A percentile compares a stretch with the other conserved stretches of the same genome.
Evolutionary conservation across 257 asterid species (phyloP).

Genomic region (Verbascum thapsus): DNA sequence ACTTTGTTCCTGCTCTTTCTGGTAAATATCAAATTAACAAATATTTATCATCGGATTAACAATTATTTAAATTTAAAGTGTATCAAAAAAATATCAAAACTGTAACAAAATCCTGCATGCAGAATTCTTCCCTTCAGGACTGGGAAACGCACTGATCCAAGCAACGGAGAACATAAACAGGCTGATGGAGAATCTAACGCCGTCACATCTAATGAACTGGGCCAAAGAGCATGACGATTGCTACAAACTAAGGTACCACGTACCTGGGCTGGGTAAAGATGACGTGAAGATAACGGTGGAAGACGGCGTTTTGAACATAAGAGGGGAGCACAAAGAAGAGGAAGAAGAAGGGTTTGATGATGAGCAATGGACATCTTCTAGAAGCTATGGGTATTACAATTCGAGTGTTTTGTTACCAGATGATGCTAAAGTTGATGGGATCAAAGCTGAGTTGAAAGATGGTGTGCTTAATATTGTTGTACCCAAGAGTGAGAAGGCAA

Average conservation of each 20-base stretch:
- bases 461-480: conserved; percentile 42
- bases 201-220: conserved; percentile 44
- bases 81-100: too few relatives aligned
- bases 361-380: conserved; percentile 50
- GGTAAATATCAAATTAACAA: too few relatives aligned
- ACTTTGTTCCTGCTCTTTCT: conserved; percentile 36
- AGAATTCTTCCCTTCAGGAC: conserved; percentile 45
- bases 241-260: conserved; percentile 50
- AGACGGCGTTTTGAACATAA: conserved; percentile 50
- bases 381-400: conserved; percentile 51
- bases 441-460: too few relatives aligned
- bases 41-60: too few relatives aligned
- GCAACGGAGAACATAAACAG: conserved; percentile 48
- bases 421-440: conserved; percentile 57
- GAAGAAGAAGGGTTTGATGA: conserved; percentile 51
- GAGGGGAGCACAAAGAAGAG: conserved; percentile 59
- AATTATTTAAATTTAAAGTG: too few relatives aligned
- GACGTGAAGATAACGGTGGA: conserved; percentile 58
- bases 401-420: conserved; percentile 51
- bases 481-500: conserved; percentile 44
- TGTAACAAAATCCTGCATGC: too few relatives aligned
- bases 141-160: conserved; percentile 40
- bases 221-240: conserved; percentile 51
- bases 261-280: conserved; percentile 71
- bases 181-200: conserved; percentile 43